Percentiles rank a stretch among this genome's conserved stretches.
phyloP scores from a whole-genome alignment of 2,329 filamentous ascomycete genomes.

The Aspergillus ochraceus region DNA sequence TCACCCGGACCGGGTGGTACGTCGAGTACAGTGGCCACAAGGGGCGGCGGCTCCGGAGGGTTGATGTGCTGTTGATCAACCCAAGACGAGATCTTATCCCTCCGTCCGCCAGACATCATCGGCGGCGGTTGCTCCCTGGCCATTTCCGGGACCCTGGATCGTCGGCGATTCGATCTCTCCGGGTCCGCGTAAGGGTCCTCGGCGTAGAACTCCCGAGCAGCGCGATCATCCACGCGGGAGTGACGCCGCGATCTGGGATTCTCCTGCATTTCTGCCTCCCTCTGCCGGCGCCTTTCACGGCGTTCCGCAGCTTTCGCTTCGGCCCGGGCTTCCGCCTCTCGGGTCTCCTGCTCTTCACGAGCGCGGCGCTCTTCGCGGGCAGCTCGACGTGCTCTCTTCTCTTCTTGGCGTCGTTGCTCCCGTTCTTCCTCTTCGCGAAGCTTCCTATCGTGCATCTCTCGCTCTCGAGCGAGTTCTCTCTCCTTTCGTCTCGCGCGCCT shows the following conservation, averaged over 20 bases:
- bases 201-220: constrained; percentile 24
- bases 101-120: constrained; percentile 37
- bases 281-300: constrained; percentile 40
- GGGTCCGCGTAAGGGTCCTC: constrained; percentile 30
- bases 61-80: constrained; percentile 49
- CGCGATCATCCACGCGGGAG: constrained; percentile 31
- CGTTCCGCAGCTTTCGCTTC: constrained; percentile 41
- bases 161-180: constrained; percentile 35
- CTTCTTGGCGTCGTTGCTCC: constrained; percentile 35
- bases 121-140: constrained; percentile 23
- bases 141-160: constrained; percentile 31
- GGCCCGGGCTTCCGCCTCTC: constrained; percentile 55
- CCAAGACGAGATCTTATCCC: constrained; percentile 53
- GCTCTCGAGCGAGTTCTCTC: constrained; percentile 48
- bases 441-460: constrained; percentile 37
- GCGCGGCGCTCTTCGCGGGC: constrained; percentile 35
- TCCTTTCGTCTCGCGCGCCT: constrained; percentile 51
- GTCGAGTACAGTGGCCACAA: constrained; percentile 49
- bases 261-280: constrained; percentile 33
- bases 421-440: constrained; percentile 40
- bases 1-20: constrained; percentile 32
- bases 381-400: constrained; percentile 33
- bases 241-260: constrained; percentile 31
- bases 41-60: constrained; percentile 48
- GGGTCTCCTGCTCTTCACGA: constrained; percentile 53